Conservation (phyloP, 805 yeast genomes). For the Candida fluviatilis region DNA sequence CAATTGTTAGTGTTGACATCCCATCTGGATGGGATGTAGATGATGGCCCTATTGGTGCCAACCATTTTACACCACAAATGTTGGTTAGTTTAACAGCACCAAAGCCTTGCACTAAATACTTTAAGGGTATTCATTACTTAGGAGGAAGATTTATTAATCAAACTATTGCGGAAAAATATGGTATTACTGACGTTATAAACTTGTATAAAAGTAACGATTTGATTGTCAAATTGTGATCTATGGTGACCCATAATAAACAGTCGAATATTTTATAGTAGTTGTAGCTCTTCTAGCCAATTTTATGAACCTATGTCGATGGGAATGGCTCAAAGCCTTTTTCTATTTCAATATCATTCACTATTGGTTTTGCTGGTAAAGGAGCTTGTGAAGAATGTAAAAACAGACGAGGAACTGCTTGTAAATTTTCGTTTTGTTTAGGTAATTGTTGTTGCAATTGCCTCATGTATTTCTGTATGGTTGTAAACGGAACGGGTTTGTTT, state of each 20-base stretch:
- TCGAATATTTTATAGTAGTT: too few relatives aligned
- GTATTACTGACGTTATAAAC: constrained; percentile 46
- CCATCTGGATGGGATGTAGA: constrained; percentile 99
- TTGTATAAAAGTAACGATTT: constrained; percentile 31
- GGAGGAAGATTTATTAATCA: constrained; percentile 85
- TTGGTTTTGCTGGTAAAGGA: background rate
- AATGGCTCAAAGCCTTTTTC: constrained; percentile 2
- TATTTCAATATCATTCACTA: constrained; percentile 1
- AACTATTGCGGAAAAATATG: constrained; percentile 67
- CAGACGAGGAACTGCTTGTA: background rate
- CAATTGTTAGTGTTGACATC: constrained; percentile 79
- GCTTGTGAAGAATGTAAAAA: background rate
- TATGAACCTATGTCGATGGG: too few relatives aligned
- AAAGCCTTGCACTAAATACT: constrained; percentile 69
- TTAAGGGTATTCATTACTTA: constrained; percentile 59
- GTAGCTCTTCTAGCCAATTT: too few relatives aligned
- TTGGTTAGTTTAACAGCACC: constrained; percentile 91
- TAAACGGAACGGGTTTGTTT: background rate
- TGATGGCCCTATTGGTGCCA: constrained; percentile 56
- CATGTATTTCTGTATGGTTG: background rate
- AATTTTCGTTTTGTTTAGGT: background rate
- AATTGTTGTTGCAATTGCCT: background rate
- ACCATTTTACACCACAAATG: constrained; percentile 54
- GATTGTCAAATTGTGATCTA: constrained; percentile 32
- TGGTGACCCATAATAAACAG: too few relatives aligned